Conservation (phyloP, 495 filamentous ascomycete species). For the Astrothelium macrocarpum region DNA sequence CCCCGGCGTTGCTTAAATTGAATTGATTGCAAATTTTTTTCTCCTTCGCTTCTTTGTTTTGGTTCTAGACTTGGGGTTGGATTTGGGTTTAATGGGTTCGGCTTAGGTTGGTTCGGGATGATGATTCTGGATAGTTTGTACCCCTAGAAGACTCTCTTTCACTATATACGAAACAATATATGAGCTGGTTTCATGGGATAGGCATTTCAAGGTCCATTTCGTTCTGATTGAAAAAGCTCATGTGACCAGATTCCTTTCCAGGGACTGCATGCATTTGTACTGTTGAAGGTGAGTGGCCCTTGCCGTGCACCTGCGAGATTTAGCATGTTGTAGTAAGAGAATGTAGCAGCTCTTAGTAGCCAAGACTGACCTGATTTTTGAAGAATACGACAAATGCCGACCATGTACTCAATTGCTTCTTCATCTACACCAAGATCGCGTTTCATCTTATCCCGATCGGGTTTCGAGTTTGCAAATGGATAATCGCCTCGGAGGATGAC, state of each 20-base stretch:
- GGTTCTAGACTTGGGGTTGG: background rate
- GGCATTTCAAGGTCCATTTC: background rate
- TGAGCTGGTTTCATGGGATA: background rate
- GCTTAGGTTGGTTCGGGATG: too few species aligned
- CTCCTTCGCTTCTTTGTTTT: background rate
- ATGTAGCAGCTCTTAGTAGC: background rate
- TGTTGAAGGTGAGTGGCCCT: background rate
- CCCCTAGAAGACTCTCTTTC: background rate
- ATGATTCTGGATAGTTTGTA: background rate
- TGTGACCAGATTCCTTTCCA: background rate
- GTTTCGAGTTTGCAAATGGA: slow-evolving; percentile 19
- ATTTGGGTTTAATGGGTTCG: background rate
- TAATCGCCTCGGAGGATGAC: slow-evolving; percentile 13
- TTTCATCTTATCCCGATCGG: slow-evolving; percentile 15
- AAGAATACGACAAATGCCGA: background rate
- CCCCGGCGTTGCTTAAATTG: too few species aligned
- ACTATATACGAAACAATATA: background rate
- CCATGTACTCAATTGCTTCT: background rate
- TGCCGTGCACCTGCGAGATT: background rate
- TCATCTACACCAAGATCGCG: background rate
- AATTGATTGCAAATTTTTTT: too few species aligned
- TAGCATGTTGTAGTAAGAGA: background rate
- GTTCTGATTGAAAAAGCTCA: background rate
- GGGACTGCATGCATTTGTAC: background rate
- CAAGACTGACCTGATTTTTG: background rate